Evolutionary conservation across 2,329 filamentous ascomycete species (phyloP).

Genomic region (Penicillium occitanis): DNA sequence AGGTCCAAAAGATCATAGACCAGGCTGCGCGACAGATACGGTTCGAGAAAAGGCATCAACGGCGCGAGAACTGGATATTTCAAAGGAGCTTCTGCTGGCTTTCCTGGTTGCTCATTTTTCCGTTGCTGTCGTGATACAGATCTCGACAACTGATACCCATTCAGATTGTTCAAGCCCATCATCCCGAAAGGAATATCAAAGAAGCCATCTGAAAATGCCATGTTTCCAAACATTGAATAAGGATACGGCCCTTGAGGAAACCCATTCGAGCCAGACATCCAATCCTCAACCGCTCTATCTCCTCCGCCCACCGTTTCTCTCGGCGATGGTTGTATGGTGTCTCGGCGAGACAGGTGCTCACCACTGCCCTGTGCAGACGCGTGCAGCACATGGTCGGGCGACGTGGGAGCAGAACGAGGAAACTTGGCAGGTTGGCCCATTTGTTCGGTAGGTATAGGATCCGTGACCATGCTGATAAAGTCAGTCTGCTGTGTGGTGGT

Average conservation of each 20-base stretch:
- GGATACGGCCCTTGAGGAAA: conserved; percentile 18
- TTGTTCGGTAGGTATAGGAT: conserved; percentile 15
- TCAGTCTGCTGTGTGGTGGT: conserved; percentile 15
- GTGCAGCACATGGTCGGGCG: conserved; percentile 26
- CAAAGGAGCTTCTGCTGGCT: conserved; percentile 41
- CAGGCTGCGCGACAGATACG: conserved; percentile 72
- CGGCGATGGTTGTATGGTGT: conserved; percentile 26
- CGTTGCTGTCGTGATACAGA: conserved; percentile 57
- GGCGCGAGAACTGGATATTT: conserved; percentile 85
- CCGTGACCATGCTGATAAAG: conserved; percentile 21
- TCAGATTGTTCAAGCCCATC: conserved; percentile 18
- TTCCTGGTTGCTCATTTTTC: conserved; percentile 49
- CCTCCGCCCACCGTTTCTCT: conserved; percentile 23
- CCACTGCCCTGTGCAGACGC: conserved; percentile 34
- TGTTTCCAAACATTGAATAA: conserved; percentile 18
- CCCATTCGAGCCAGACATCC: conserved; percentile 23
- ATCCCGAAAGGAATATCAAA: conserved; percentile 21
- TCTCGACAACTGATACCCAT: conserved; percentile 49
- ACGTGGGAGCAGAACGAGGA: conserved; percentile 15
- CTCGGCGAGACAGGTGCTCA: conserved; percentile 28
- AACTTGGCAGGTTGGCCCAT: conserved; percentile 12
- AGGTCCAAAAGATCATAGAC: conserved; percentile 87
- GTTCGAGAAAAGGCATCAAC: conserved; percentile 74
- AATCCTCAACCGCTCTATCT: conserved; percentile 19
- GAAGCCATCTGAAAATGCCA: conserved; percentile 19